Percentiles rank a stretch among this genome's conserved stretches.
Evolutionary conservation across 805 yeast species (phyloP).

Genomic region (Metschnikowia cerradonensis): DNA sequence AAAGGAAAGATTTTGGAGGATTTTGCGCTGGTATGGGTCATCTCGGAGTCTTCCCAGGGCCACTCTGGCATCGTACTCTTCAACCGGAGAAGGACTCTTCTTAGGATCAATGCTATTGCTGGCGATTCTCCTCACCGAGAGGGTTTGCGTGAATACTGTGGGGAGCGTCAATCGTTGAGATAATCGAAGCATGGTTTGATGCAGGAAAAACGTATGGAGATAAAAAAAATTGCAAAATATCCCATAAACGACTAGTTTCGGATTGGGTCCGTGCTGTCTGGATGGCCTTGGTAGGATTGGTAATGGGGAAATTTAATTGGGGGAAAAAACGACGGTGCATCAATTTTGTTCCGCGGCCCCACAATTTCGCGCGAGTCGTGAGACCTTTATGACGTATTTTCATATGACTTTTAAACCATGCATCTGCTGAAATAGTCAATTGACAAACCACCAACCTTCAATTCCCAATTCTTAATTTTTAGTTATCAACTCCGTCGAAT

Average conservation of each 20-base stretch:
- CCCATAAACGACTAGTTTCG: background rate
- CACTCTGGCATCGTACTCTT: constrained; percentile 49
- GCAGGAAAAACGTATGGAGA: background rate
- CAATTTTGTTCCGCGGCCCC: constrained; percentile 4
- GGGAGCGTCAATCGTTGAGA: background rate
- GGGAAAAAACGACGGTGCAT: background rate
- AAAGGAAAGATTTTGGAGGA: constrained; percentile 56
- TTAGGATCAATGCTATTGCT: constrained; percentile 2
- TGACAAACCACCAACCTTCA: too few relatives aligned
- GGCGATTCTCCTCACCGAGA: constrained; percentile 1
- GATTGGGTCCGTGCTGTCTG: background rate
- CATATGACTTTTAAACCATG: background rate
- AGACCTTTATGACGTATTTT: constrained; percentile 3
- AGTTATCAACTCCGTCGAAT: too few relatives aligned
- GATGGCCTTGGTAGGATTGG: background rate
- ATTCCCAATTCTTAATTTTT: too few relatives aligned
- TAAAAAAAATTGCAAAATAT: background rate
- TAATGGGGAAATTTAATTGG: constrained; percentile 2
- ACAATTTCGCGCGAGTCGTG: constrained; percentile 1
- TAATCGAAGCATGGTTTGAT: background rate
- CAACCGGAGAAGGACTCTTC: constrained; percentile 36
- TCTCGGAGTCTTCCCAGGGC: constrained; percentile 52
- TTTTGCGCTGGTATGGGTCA: constrained; percentile 77
- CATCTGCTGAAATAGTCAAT: too few relatives aligned
- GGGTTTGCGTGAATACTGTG: background rate